These are phyloP conservation scores for Blepharisma japonicum DNA, from an alignment of 73 alveolate species.

Conservation along the genomic window DNA sequence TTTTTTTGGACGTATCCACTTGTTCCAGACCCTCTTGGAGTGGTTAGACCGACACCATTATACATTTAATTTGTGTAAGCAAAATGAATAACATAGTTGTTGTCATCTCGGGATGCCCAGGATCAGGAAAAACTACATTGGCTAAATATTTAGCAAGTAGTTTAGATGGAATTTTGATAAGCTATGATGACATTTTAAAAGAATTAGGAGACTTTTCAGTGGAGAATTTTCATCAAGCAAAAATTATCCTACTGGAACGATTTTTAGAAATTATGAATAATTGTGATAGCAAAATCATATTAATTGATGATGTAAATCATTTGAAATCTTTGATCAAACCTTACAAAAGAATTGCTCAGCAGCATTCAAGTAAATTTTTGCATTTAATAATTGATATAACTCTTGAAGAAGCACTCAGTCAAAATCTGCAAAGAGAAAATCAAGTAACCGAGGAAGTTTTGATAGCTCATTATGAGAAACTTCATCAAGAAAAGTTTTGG, in stretches of 20 bases:
- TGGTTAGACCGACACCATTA: conserved; percentile 90
- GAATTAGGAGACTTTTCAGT: not conserved
- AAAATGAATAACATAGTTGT: not conserved
- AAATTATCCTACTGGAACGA: not conserved
- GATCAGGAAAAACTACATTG: conserved; percentile 21
- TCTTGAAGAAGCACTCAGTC: not conserved
- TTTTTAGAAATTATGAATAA: not conserved
- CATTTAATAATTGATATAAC: not conserved
- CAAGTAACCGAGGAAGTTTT: not conserved
- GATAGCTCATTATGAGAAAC: not conserved
- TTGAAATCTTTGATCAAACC: conserved; percentile 3
- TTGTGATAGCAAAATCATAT: not conserved
- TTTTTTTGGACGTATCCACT: conserved; percentile 92
- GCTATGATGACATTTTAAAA: not conserved
- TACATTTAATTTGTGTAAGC: conserved; percentile 66
- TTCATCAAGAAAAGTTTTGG: conserved; percentile 16
- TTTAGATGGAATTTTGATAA: not conserved
- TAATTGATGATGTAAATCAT: conserved; percentile 22
- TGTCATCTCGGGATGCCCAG: conserved; percentile 27
- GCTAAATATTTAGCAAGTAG: not conserved
- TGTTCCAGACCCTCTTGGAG: conserved; percentile 98
- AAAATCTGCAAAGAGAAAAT: not conserved
- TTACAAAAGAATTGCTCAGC: not conserved
- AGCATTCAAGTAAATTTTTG: not conserved
- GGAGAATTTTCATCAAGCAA: not conserved